Evolutionary conservation across 768 basidiomycete species (phyloP).

Genomic region (Lactifluus subvellereus): DNA sequence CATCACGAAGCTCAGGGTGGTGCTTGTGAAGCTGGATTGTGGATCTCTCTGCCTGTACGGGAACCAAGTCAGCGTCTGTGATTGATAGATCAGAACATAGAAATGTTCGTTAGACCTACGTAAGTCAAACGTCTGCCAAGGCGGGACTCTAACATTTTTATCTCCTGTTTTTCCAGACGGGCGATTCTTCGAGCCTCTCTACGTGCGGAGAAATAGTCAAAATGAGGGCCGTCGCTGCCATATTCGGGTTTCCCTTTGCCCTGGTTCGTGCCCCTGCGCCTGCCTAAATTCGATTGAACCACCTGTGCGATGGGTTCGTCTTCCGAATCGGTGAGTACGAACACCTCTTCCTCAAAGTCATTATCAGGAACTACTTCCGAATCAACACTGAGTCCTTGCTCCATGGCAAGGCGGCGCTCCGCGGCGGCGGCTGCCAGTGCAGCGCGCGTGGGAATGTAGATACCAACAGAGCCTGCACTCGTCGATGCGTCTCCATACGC

Average conservation of each 20-base stretch:
- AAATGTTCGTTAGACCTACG: constrained; percentile 36
- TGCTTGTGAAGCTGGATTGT: constrained; percentile 55
- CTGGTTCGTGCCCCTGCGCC: constrained; percentile 33
- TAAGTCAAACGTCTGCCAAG: constrained; percentile 72
- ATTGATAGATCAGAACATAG: neutral
- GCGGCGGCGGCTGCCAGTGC: constrained; percentile 46
- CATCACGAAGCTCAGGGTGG: constrained; percentile 75
- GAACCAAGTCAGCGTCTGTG: constrained; percentile 16
- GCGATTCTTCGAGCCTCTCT: constrained; percentile 11
- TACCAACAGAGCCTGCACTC: constrained; percentile 30
- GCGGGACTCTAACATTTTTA: constrained; percentile 39
- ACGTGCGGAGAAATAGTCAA: constrained; percentile 4
- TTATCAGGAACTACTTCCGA: constrained; percentile 25
- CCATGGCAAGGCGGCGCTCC: constrained; percentile 43
- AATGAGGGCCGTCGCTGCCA: constrained; percentile 13
- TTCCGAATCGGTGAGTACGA: neutral
- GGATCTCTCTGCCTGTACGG: constrained; percentile 60
- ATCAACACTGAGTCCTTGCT: constrained; percentile 21
- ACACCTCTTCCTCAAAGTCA: neutral
- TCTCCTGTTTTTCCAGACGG: constrained; percentile 24
- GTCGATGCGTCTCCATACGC: constrained; percentile 28
- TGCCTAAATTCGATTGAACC: constrained; percentile 34
- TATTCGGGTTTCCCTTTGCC: constrained; percentile 20
- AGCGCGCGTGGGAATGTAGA: constrained; percentile 37
- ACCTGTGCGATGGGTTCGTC: constrained; percentile 15